Percentiles rank a stretch among this genome's conserved stretches.
These are phyloP conservation scores for Protomyces pachydermus DNA, from an alignment of 1,139 yeast species.

Conservation along the genomic window DNA sequence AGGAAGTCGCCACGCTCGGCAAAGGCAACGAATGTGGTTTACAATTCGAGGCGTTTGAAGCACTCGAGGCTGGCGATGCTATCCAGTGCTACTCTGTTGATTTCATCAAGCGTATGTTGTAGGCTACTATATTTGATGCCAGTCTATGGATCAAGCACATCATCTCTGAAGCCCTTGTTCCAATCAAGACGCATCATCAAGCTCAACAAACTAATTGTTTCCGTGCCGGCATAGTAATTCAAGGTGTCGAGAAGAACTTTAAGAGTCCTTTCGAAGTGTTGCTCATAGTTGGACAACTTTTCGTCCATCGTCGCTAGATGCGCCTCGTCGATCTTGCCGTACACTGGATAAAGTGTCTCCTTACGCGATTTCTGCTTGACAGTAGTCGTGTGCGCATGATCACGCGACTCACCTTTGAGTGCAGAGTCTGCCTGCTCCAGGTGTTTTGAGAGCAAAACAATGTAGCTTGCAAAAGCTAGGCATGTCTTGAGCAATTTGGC, in stretches of 20 bases:
- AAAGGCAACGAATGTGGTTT: conserved; percentile 92
- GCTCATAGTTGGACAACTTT: conserved; percentile 51
- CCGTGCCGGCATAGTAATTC: conserved; percentile 57
- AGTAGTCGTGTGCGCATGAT: conserved; percentile 51
- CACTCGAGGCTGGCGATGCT: conserved; percentile 68
- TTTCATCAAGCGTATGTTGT: conserved; percentile 17
- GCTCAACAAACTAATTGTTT: conserved; percentile 53
- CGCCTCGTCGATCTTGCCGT: conserved; percentile 38
- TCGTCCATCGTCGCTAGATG: conserved; percentile 48
- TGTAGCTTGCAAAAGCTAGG: conserved; percentile 53
- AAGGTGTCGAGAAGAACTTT: conserved; percentile 54
- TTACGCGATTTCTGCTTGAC: background rate
- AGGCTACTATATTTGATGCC: background rate
- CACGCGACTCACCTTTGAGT: conserved; percentile 49
- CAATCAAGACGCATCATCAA: conserved; percentile 52
- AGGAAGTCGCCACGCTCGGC: conserved; percentile 68
- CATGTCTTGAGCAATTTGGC: conserved; percentile 41
- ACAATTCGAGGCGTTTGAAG: conserved; percentile 64
- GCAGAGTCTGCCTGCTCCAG: conserved; percentile 51
- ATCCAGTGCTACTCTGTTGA: conserved; percentile 67
- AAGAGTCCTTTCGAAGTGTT: conserved; percentile 53
- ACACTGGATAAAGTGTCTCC: background rate
- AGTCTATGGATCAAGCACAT: conserved; percentile 9
- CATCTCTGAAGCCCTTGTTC: conserved; percentile 27
- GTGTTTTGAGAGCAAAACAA: conserved; percentile 53